phyloP scores from a whole-genome alignment of 1,139 yeast genomes.

The Candida dubliniensis region DNA sequence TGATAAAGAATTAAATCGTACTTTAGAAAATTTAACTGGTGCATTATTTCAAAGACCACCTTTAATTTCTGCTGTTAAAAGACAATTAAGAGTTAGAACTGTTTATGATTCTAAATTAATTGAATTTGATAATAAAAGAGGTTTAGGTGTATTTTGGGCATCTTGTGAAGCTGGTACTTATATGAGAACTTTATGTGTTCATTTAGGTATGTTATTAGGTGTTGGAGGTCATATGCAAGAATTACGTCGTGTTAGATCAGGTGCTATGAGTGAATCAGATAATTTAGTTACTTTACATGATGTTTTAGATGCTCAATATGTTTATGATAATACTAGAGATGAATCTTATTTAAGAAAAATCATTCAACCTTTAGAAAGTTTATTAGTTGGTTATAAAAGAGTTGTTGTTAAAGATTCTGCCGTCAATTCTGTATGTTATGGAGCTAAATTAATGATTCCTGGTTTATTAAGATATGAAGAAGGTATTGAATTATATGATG shows the following conservation, averaged over 20 bases:
- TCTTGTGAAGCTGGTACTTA: constrained; percentile 99
- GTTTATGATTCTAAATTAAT: constrained; percentile 93
- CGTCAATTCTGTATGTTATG: constrained; percentile 97
- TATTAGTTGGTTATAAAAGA: constrained; percentile 93
- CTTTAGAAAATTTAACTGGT: constrained; percentile 93
- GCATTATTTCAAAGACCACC: constrained; percentile 99
- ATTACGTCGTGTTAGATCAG: constrained; percentile 97
- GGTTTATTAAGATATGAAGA: constrained; percentile 97
- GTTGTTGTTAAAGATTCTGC: constrained; percentile 98
- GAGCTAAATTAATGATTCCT: constrained; percentile 98
- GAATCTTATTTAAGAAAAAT: constrained; percentile 93
- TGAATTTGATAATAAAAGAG: constrained; percentile 96
- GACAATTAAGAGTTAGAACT: constrained; percentile 97
- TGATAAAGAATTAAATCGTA: constrained; percentile 84
- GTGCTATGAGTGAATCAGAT: constrained; percentile 89
- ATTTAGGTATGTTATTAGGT: constrained; percentile 95
- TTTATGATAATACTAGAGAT: constrained; percentile 95
- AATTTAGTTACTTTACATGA: constrained; percentile 95
- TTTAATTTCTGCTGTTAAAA: constrained; percentile 95
- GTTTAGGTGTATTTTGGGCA: constrained; percentile 98
- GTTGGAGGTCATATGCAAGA: constrained; percentile 99
- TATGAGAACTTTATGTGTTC: constrained; percentile 99
- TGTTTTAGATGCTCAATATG: constrained; percentile 97
- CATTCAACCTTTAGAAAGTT: constrained; percentile 92
- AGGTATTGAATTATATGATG: constrained; percentile 96